Conservation (phyloP, 2,329 filamentous ascomycete species). For the Beauveria caledonica region DNA sequence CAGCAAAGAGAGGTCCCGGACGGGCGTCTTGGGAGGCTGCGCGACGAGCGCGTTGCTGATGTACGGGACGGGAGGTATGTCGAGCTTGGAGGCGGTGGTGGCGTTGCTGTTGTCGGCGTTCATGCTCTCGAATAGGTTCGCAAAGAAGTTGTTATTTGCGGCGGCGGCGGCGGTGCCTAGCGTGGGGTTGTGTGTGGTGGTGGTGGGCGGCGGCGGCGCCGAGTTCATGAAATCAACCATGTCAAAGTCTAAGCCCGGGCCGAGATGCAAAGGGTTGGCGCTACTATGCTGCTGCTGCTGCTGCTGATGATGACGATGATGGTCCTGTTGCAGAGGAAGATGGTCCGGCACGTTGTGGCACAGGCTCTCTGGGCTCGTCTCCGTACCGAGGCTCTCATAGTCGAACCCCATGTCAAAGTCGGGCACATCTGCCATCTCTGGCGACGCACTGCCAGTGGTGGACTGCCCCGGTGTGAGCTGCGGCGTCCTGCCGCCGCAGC, state of each 20-base stretch:
- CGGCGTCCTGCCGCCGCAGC: not conserved
- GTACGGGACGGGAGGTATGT: slow-evolving; percentile 22
- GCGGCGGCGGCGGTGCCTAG: not conserved
- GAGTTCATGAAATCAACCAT: slow-evolving; percentile 10
- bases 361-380: slow-evolving; percentile 22
- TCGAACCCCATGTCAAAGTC: slow-evolving; percentile 32
- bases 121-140: slow-evolving; percentile 2
- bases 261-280: not conserved
- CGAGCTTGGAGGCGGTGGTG: slow-evolving; percentile 22
- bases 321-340: slow-evolving; percentile 11
- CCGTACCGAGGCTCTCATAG: slow-evolving; percentile 23
- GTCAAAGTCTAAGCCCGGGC: slow-evolving; percentile 10
- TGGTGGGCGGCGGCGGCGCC: not conserved
- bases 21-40: slow-evolving; percentile 13
- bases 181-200: not conserved
- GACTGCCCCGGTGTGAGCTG: slow-evolving; percentile 2
- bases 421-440: slow-evolving; percentile 18
- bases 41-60: slow-evolving; percentile 14
- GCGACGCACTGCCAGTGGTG: slow-evolving; percentile 6
- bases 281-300: not conserved
- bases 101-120: slow-evolving; percentile 12
- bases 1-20: slow-evolving; percentile 25
- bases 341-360: slow-evolving; percentile 11
- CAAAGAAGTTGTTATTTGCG: not conserved
- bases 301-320: not conserved